Percentiles rank a stretch among this genome's conserved stretches.
Conservation (phyloP, 1,284 basidiomycete genomes). For the Ganoderma leucocontextum region DNA sequence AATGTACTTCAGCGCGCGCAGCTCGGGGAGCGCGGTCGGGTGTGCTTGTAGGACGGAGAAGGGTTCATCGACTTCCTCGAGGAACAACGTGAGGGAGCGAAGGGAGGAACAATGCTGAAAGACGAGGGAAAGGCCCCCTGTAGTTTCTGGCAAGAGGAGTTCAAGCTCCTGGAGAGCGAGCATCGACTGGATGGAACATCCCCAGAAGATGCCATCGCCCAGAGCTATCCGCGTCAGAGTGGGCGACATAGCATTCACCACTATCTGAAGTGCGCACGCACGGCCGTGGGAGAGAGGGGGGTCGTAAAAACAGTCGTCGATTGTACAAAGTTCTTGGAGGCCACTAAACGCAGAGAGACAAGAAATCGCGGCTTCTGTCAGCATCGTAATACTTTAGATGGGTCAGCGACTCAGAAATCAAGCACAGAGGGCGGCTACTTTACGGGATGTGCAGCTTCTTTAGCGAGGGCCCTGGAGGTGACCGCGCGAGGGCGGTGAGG, state of each 20-base stretch:
- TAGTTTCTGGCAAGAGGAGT: neutral
- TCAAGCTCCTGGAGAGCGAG: slow-evolving; percentile 10
- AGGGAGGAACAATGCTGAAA: neutral
- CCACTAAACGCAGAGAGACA: neutral
- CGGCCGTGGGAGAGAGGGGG: neutral
- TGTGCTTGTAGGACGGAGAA: neutral
- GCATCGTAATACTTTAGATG: neutral
- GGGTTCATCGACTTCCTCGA: neutral
- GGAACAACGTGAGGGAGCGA: neutral
- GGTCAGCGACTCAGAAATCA: neutral
- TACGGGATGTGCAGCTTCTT: neutral
- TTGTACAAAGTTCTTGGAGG: neutral
- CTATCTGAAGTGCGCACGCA: neutral
- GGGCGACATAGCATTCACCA: neutral
- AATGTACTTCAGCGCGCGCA: neutral
- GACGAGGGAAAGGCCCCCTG: neutral
- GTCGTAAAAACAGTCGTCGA: neutral
- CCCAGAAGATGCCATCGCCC: neutral
- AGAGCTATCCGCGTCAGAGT: neutral
- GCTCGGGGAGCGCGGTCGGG: neutral
- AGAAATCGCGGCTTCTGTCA: neutral
- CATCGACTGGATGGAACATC: neutral
- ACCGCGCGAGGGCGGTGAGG: neutral
- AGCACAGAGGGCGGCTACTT: too few relatives aligned
- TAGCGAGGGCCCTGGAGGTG: neutral